phyloP scores from a whole-genome alignment of 805 yeast genomes.

The Cyberlindnera galapagoensis region DNA sequence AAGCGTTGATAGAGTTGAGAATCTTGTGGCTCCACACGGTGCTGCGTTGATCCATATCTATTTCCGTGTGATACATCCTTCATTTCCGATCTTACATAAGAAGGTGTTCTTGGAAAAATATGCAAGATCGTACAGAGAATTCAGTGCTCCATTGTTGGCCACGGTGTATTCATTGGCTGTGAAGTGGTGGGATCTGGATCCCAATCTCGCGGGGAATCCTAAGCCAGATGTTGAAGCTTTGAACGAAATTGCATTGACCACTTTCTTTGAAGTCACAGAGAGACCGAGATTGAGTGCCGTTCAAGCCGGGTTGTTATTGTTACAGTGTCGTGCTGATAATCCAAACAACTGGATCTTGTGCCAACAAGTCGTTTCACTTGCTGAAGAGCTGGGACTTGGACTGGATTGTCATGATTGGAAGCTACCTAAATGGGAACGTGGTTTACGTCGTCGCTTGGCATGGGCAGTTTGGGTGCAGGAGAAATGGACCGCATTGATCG shows the following conservation, averaged over 20 bases:
- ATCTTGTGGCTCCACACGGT: slow-evolving; percentile 89
- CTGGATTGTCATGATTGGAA: slow-evolving; percentile 90
- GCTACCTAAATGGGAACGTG: slow-evolving; percentile 92
- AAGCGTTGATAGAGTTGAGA: slow-evolving; percentile 79
- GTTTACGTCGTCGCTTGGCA: slow-evolving; percentile 77
- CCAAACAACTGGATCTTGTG: slow-evolving; percentile 79
- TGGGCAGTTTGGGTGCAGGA: slow-evolving; percentile 96
- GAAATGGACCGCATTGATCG: slow-evolving; percentile 81
- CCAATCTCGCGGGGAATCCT: slow-evolving; percentile 64
- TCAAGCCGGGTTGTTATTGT: slow-evolving; percentile 75
- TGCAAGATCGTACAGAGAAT: slow-evolving; percentile 83
- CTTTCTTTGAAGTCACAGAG: slow-evolving; percentile 67
- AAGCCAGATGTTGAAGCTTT: slow-evolving; percentile 73
- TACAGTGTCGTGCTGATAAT: slow-evolving; percentile 54
- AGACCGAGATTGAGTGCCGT: slow-evolving; percentile 89
- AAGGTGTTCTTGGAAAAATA: slow-evolving; percentile 89
- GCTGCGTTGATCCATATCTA: slow-evolving; percentile 71
- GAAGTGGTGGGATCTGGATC: slow-evolving; percentile 84
- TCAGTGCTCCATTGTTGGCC: slow-evolving; percentile 85
- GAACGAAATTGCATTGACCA: slow-evolving; percentile 57
- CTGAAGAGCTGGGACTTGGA: slow-evolving; percentile 89
- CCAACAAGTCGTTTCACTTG: slow-evolving; percentile 78
- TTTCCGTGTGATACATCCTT: slow-evolving; percentile 82
- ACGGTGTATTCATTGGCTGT: slow-evolving; percentile 84
- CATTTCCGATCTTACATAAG: slow-evolving; percentile 86